Evolutionary conservation across 495 filamentous ascomycete genomes (phyloP).

Genomic region (Pseudomonodictys pantanalensis): DNA sequence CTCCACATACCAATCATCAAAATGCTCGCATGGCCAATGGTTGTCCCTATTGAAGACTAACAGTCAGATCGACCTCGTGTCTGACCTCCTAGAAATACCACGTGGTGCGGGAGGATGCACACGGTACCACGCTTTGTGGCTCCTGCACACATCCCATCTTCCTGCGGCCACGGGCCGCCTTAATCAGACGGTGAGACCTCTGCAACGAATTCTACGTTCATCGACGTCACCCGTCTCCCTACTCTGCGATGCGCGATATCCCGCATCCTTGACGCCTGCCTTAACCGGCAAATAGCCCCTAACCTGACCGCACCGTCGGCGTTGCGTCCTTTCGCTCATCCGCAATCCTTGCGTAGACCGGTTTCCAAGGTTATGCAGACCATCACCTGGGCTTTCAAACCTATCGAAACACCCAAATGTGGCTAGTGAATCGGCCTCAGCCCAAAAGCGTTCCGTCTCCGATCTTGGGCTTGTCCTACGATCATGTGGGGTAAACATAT

Average conservation of each 20-base stretch:
- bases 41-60: too few species aligned
- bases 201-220: background rate
- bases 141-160: too few species aligned
- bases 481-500: background rate
- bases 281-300: constrained; percentile 13
- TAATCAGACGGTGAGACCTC: too few species aligned
- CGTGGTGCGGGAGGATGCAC: too few species aligned
- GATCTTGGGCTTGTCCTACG: constrained; percentile 4
- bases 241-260: background rate
- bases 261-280: constrained; percentile 13
- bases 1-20: too few species aligned
- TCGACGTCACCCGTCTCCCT: background rate
- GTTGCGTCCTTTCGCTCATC: too few species aligned
- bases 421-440: constrained; percentile 7
- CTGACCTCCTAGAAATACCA: too few species aligned
- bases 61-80: too few species aligned
- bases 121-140: too few species aligned
- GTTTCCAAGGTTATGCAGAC: background rate
- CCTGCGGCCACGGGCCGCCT: too few species aligned
- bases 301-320: background rate
- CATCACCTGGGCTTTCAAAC: background rate
- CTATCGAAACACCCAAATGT: constrained; percentile 15
- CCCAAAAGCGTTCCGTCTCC: constrained; percentile 8
- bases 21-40: too few species aligned
- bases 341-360: too few species aligned